Evolutionary conservation across 345 rosid genomes (phyloP).

Genomic region (Clausena lansium): DNA sequence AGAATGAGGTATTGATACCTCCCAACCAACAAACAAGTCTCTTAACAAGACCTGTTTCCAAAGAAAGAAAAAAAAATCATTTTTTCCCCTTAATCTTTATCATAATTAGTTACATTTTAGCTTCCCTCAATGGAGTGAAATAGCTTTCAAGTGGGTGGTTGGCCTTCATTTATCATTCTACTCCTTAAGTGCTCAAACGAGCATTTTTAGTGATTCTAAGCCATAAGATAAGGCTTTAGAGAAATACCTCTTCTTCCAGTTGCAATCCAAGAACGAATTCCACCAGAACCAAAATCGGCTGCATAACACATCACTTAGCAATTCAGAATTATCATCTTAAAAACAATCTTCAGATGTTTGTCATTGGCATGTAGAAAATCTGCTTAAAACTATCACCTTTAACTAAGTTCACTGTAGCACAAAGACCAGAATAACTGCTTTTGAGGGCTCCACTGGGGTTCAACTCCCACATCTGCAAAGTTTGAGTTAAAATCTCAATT

Average conservation of each 20-base stretch:
- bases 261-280: constrained; percentile 86
- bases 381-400: constrained; percentile 41
- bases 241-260: constrained; percentile 66
- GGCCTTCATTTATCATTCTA: not conserved
- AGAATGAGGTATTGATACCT: not conserved
- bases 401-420: constrained; percentile 55
- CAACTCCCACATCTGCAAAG: constrained; percentile 80
- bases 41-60: not conserved
- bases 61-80: too few species aligned
- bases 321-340: constrained; percentile 7
- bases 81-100: not conserved
- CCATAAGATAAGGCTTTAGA: not conserved
- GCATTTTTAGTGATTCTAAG: not conserved
- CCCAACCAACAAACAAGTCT: not conserved
- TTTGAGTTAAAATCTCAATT: constrained; percentile 9
- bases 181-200: not conserved
- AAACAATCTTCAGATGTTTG: not conserved
- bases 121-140: not conserved
- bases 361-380: not conserved
- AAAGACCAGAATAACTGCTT: constrained; percentile 81
- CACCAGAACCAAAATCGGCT: constrained; percentile 33
- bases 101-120: not conserved
- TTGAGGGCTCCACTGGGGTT: constrained; percentile 51
- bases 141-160: not conserved
- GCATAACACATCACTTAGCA: constrained; percentile 11